Evolutionary conservation across 768 basidiomycete species (phyloP), one percentile per base, ranked within the genome.

Genomic region (Strobilomyces echinocephalus): DNA sequence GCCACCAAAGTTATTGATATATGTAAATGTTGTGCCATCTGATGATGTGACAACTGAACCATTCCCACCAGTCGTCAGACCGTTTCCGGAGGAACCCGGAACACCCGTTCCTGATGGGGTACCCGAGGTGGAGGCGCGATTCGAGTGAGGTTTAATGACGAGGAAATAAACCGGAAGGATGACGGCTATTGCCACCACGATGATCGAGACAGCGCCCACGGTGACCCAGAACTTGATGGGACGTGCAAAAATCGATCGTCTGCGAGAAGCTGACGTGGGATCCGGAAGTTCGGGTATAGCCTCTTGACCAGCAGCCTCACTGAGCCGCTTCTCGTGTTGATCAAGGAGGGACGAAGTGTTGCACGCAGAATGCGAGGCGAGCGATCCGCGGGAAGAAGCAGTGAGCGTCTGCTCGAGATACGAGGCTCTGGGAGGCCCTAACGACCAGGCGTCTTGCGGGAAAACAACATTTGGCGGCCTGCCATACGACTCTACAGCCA

Each of bases 1-100:
- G 38, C 87, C 87, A 33, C 83, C 90, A 64, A 90, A 88, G 18
- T 78, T 71, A 69, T 94, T 95, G 54, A 74, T 75, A 67, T 95
- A 95, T 3, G 76, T 81, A 69, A 93, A 88, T 1, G 78, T 83
- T 1, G 80, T 71, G 1, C 92, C 93, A 63, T 91, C 79, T 3
- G 78, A 81, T 18, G 76, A 73, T 8, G 76, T 81, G 48, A 92
- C 71, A 5, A 74, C 74, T 28, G 84, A 87, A 10, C 90, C 91
- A 63, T 88, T 82, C 16, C 81, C 80, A 12, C 92, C 92, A 3
- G 74, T 62, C 14, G 61, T 71, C 15, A 31, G 21, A 28, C 12
- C 39, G 4, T 45, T 46, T 36, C 54, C 58, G 49, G 55, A 52
- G 43, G 56, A 35, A 26, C 61, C 36, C 16, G 41, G 24, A 5